Evolutionary conservation across 2,329 filamentous ascomycete genomes (phyloP), one percentile per base, ranked within the genome.

Genomic region (Colletotrichum truncatum): DNA sequence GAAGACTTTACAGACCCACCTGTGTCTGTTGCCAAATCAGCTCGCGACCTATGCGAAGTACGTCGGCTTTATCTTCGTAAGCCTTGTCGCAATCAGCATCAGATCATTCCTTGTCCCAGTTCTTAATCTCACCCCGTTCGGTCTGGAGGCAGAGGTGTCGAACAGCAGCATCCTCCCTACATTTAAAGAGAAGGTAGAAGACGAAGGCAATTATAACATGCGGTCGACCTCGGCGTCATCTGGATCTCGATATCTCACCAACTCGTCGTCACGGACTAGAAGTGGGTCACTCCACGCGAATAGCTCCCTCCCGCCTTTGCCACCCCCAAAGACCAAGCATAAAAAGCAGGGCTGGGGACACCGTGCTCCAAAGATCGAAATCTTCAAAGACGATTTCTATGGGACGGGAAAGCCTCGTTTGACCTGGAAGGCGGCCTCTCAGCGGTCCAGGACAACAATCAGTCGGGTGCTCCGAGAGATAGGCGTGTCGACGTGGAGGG

Each of bases 1-100:
- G 59, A 75, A 77, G 4, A 98, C 95, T 0, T 79, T 97, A 4
- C 93, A 98, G 78, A 96, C 93, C 1, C 93, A 97, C 69, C 86
- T 98, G 3, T 99, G 96, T 74, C 86, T 99, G 2, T 84, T 98
- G 8, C 96, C 96, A 0, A 93, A 95, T 76, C 94, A 98, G 76
- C 82, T 98, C 10, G 86, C 87, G 52, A 94, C 94, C 6, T 97
- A 95, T 77, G 88, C 96, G 67, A 86, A 87, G 61, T 99, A 99
- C 74, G 87, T 84, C 32, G 80, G 85, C 26, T 82, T 96, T 14
- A 81, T 91, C 1, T 82, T 84, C 18, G 69, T 88, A 5, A 84
- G 81, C 21, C 45, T 89, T 11, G 72, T 85, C 12, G 66, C 85
- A 4, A 80, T 91, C 6, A 75, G 80, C 45, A 76, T 85, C 7